phyloP scores from a whole-genome alignment of 2,329 filamentous ascomycete genomes.

The Fusarium incarnatum region DNA sequence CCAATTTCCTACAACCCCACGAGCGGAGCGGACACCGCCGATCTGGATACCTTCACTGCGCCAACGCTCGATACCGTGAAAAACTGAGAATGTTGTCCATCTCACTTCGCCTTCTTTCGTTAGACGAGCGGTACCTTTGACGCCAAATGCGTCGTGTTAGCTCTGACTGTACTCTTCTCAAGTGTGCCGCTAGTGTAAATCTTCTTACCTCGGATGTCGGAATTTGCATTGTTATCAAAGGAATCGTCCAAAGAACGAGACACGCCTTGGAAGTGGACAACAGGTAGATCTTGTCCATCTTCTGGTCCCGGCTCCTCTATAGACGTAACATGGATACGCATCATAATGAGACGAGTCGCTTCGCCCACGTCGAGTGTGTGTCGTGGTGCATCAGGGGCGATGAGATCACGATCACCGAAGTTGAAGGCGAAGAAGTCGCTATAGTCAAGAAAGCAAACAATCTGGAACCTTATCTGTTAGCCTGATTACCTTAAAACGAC shows the following conservation, averaged over 20 bases:
- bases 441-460: slow-evolving; percentile 71
- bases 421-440: slow-evolving; percentile 80
- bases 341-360: slow-evolving; percentile 76
- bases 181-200: background rate
- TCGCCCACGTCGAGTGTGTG: slow-evolving; percentile 70
- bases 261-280: slow-evolving; percentile 75
- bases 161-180: slow-evolving; percentile 1
- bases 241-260: slow-evolving; percentile 71
- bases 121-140: slow-evolving; percentile 69
- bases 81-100: slow-evolving; percentile 77
- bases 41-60: slow-evolving; percentile 81
- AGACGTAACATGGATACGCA: slow-evolving; percentile 72
- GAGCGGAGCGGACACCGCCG: slow-evolving; percentile 71
- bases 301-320: slow-evolving; percentile 69
- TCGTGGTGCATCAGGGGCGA: slow-evolving; percentile 58
- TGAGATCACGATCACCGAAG: slow-evolving; percentile 62
- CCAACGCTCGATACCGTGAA: slow-evolving; percentile 76
- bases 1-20: slow-evolving; percentile 81
- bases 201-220: slow-evolving; percentile 69
- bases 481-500: background rate
- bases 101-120: slow-evolving; percentile 78
- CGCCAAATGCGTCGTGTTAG: slow-evolving; percentile 43
- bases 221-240: slow-evolving; percentile 77
- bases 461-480: slow-evolving; percentile 46
- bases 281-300: slow-evolving; percentile 68